phyloP scores from a whole-genome alignment of 352 stramenopile genomes.

The Globisporangium perplexum region DNA sequence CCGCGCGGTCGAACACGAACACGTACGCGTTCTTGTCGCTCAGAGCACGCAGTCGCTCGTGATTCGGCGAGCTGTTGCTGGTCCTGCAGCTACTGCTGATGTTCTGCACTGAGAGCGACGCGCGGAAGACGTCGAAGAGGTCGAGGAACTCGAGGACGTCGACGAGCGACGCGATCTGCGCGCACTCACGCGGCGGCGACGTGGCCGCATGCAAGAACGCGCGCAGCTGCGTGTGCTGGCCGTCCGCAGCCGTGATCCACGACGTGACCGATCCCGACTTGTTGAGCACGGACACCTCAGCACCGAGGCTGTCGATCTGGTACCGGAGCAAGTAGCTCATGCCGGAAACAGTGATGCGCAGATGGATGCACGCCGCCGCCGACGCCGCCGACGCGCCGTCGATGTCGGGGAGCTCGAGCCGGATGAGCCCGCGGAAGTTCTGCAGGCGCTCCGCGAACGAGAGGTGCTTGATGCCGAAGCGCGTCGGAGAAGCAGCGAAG shows the following conservation, averaged over 20 bases:
- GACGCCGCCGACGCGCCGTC: neutral
- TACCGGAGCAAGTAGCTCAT: slow-evolving; percentile 40
- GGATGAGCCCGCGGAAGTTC: slow-evolving; percentile 37
- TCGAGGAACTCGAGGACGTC: slow-evolving; percentile 41
- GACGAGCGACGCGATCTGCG: slow-evolving; percentile 32
- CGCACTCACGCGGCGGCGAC: slow-evolving; percentile 9
- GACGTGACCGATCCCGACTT: slow-evolving; percentile 29
- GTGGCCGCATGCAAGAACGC: slow-evolving; percentile 16
- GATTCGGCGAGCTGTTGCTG: neutral
- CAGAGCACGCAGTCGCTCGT: slow-evolving; percentile 12
- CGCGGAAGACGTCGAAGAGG: slow-evolving; percentile 35
- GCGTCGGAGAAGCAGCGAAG: neutral
- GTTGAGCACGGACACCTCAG: slow-evolving; percentile 41
- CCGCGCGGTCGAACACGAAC: slow-evolving; percentile 35
- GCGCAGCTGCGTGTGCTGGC: slow-evolving; percentile 30
- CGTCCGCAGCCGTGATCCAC: slow-evolving; percentile 40
- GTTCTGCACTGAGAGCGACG: slow-evolving; percentile 12
- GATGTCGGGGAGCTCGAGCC: slow-evolving; percentile 24
- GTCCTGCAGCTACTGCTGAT: slow-evolving; percentile 2
- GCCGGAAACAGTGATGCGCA: slow-evolving; percentile 28
- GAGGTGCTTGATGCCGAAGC: slow-evolving; percentile 17
- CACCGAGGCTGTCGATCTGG: slow-evolving; percentile 25
- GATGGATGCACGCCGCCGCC: slow-evolving; percentile 11
- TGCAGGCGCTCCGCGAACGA: slow-evolving; percentile 33
- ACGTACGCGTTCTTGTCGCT: slow-evolving; percentile 40